A percentile compares a stretch with the other conserved stretches of the same genome.
Evolutionary conservation across 371 early-diverging fungal species (phyloP).

Genomic region (Actinomortierella wolfii): DNA sequence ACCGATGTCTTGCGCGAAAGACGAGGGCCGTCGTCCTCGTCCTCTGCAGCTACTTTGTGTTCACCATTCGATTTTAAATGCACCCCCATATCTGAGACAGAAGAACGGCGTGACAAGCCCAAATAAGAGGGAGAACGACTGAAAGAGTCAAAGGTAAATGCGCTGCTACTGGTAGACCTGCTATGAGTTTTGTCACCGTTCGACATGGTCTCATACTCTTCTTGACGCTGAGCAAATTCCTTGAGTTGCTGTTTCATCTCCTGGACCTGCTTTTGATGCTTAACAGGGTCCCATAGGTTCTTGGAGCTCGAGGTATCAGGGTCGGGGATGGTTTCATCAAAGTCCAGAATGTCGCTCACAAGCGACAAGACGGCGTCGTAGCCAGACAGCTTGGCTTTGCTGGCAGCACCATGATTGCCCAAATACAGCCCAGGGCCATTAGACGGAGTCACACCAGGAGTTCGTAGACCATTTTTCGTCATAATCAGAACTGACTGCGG

Average conservation of each 20-base stretch:
- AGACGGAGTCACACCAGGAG: constrained; percentile 10
- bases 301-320: constrained; percentile 29
- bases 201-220: too few species aligned
- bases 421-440: constrained; percentile 36
- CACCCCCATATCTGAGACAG: constrained; percentile 18
- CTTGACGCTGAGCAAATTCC: too few species aligned
- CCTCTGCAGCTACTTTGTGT: too few species aligned
- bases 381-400: constrained; percentile 34
- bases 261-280: too few species aligned
- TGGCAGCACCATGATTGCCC: constrained; percentile 43
- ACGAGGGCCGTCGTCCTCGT: constrained; percentile 14
- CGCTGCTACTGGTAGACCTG: too few species aligned
- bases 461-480: constrained; percentile 14
- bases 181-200: too few species aligned
- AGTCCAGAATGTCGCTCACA: constrained; percentile 29
- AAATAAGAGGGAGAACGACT: constrained; percentile 14
- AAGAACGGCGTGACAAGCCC: constrained; percentile 11
- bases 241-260: too few species aligned
- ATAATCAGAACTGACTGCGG: constrained; percentile 34
- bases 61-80: too few species aligned
- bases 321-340: constrained; percentile 41
- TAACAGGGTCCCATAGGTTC: constrained; percentile 14
- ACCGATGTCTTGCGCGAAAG: constrained; percentile 31
- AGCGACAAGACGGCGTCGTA: constrained; percentile 39
- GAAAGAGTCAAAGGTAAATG: constrained; percentile 6